Percentiles rank a stretch among this genome's conserved stretches.
These are phyloP conservation scores for Oryza brachyantha DNA, from an alignment of 176 grass and related monocot species.

Conservation along the genomic window DNA sequence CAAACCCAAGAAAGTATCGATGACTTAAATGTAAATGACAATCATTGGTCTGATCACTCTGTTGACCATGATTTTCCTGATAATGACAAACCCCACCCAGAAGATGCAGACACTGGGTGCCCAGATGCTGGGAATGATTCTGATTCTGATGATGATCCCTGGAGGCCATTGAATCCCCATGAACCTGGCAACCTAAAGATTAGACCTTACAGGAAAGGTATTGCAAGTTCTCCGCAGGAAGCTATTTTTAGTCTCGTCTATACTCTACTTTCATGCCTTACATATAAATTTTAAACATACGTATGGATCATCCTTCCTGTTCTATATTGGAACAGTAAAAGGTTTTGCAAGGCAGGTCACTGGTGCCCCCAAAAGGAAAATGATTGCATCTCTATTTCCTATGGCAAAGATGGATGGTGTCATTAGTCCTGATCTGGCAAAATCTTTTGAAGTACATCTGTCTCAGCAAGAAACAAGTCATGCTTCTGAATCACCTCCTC, in stretches of 20 bases:
- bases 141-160: conserved; percentile 82
- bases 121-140: conserved; percentile 57
- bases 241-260: conserved; percentile 29
- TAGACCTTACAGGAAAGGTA: conserved; percentile 86
- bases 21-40: conserved; percentile 33
- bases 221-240: conserved; percentile 10
- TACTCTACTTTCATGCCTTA: conserved; percentile 19
- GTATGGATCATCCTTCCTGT: conserved; percentile 28
- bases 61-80: conserved; percentile 34
- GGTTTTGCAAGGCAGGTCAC: conserved; percentile 42
- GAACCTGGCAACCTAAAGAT: conserved; percentile 79
- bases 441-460: conserved; percentile 52
- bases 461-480: conserved; percentile 50
- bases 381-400: conserved; percentile 61
- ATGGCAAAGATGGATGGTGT: conserved; percentile 70
- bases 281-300: not conserved
- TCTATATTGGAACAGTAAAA: conserved; percentile 65
- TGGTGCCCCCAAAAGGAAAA: conserved; percentile 41
- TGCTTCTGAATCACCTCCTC: conserved; percentile 52
- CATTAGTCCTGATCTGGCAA: conserved; percentile 32
- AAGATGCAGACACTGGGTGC: conserved; percentile 47
- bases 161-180: conserved; percentile 81
- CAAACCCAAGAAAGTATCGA: conserved; percentile 33
- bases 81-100: conserved; percentile 39
- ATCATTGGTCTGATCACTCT: conserved; percentile 33